phyloP scores from a whole-genome alignment of 1,284 basidiomycete genomes.

The Boletus sp. region DNA sequence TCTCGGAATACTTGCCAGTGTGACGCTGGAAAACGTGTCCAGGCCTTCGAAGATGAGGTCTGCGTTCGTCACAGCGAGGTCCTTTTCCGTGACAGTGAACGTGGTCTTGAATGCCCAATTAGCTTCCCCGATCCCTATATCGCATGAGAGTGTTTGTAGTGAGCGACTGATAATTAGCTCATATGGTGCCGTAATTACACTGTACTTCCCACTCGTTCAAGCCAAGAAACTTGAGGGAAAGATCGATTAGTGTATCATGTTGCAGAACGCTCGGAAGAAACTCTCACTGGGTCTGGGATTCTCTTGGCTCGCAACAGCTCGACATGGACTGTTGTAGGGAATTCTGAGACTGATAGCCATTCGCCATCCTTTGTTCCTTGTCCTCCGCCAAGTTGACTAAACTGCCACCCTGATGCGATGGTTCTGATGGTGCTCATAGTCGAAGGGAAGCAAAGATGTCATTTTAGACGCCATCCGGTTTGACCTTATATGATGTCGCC shows the following conservation, averaged over 20 bases:
- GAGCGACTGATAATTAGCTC: slow-evolving; percentile 17
- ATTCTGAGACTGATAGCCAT: slow-evolving; percentile 63
- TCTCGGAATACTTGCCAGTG: slow-evolving; percentile 54
- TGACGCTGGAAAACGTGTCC: slow-evolving; percentile 80
- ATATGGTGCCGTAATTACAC: slow-evolving; percentile 49
- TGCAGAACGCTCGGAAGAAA: slow-evolving; percentile 12
- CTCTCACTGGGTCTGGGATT: slow-evolving; percentile 80
- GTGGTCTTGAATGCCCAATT: slow-evolving; percentile 83
- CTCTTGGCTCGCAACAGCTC: slow-evolving; percentile 72
- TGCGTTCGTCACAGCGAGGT: slow-evolving; percentile 51
- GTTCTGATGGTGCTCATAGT: slow-evolving; percentile 35
- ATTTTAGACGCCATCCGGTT: background rate
- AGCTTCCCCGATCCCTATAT: slow-evolving; percentile 81
- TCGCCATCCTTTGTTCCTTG: slow-evolving; percentile 62
- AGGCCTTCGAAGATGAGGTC: slow-evolving; percentile 88
- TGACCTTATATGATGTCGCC: background rate
- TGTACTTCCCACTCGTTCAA: slow-evolving; percentile 88
- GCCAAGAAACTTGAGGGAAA: slow-evolving; percentile 60
- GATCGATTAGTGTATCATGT: slow-evolving; percentile 9
- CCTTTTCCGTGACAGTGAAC: slow-evolving; percentile 56
- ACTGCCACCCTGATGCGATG: slow-evolving; percentile 57
- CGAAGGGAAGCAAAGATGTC: background rate
- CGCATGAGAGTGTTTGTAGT: slow-evolving; percentile 7
- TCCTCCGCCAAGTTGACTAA: slow-evolving; percentile 68
- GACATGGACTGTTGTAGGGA: slow-evolving; percentile 86